Conservation (phyloP, 345 rosid genomes). For the Corchorus capsularis region DNA sequence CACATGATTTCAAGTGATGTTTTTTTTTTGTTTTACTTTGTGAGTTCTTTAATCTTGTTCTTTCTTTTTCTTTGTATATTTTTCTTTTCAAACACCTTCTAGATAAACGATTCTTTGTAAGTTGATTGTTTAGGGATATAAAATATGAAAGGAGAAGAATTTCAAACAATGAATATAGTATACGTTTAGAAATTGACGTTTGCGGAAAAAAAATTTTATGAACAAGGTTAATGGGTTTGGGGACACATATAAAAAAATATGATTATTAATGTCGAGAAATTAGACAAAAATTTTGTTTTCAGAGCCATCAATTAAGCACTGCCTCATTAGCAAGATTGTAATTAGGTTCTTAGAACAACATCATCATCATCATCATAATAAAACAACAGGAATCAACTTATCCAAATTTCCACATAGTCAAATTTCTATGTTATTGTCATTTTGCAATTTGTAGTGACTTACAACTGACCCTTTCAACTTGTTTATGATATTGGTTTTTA, state of each 20-base stretch:
- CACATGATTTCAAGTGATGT: too few relatives aligned
- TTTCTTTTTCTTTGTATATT: too few relatives aligned
- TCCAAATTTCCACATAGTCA: neutral
- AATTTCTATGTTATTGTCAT: neutral
- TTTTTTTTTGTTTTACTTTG: too few relatives aligned
- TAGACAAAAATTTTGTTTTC: neutral
- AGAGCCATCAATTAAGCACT: neutral
- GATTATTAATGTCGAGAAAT: neutral
- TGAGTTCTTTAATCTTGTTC: too few relatives aligned
- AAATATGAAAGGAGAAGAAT: neutral
- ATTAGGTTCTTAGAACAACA: neutral
- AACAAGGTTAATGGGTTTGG: neutral
- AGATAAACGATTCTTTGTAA: too few relatives aligned
- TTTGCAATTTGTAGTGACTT: neutral
- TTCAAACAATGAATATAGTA: neutral
- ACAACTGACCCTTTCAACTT: constrained; percentile 3
- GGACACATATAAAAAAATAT: neutral
- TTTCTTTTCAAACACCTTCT: too few relatives aligned
- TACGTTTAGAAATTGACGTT: neutral
- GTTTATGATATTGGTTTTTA: neutral
- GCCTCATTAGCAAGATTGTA: neutral
- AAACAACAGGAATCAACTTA: neutral
- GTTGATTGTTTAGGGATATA: neutral
- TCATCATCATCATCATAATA: neutral
- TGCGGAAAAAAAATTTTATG: neutral